Evolutionary conservation across 2,329 filamentous ascomycete species (phyloP), one percentile per base, ranked within the genome.

Genomic region (Aureobasidium sp.): DNA sequence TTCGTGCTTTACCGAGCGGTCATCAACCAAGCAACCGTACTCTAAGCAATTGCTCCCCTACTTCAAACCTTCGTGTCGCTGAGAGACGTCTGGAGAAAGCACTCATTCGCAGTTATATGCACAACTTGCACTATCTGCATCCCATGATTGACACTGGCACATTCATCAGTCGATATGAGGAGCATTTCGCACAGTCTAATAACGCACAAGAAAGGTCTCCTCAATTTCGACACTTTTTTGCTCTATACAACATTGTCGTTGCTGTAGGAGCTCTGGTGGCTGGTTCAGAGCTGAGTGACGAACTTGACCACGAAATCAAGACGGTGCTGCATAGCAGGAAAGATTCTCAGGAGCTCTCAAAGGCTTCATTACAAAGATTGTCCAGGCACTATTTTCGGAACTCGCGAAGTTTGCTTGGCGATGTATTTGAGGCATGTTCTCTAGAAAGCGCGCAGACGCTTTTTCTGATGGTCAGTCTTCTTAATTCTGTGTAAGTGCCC

Each of bases 201-300:
- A 53, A 32, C 37, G 36, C 10, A 46, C 32, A 37, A 56, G 15
- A 64, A 58, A 46, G 64, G 64, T 47, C 66, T 63, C 12, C 65
- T 62, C 20, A 39, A 10, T n/a, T 37, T 10, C 20, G 58, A 27
- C 58, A 61, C 37, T 69, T 72, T 39, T 53, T 67, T 9, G 67
- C 68, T 15, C 63, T 72, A 8, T 72, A 71, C 64, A 68, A 71
- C 53, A 67, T 70, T 1, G 68, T 71, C 12, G 65, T 71, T 27
- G 70, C 70, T 17, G 42, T 71, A 41, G 70, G 70, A 10, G 70
- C 70, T 20, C 70, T 72, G 5, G 70, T 68, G 41, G 68, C 69
- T 6, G 69, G 67, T 67, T 23, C 34, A 3, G 32, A 41, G 17
- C 15, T 52, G 3, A 20, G 1, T 68, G 57, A 57, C 42, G 64